Conservation (phyloP, 2,329 filamentous ascomycete genomes). For the Hypomyces perniciosus region DNA sequence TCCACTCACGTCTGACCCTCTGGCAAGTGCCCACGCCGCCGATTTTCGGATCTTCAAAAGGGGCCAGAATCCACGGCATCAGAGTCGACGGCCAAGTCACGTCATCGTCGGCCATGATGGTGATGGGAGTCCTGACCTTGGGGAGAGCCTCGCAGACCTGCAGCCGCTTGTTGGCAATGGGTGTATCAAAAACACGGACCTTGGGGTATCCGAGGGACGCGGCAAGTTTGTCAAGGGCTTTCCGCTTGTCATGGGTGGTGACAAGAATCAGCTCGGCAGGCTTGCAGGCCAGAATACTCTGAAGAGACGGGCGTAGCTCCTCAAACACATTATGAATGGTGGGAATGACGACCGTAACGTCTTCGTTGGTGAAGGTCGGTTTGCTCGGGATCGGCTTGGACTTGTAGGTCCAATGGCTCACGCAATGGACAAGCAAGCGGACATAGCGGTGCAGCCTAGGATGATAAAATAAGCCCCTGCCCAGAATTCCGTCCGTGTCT, state of each 20-base stretch:
- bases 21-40: conserved; percentile 93
- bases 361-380: conserved; percentile 69
- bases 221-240: conserved; percentile 61
- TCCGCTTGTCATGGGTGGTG: conserved; percentile 74
- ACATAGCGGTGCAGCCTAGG: conserved; percentile 79
- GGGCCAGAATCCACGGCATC: conserved; percentile 85
- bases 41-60: conserved; percentile 77
- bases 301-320: conserved; percentile 73
- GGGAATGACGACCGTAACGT: conserved; percentile 92
- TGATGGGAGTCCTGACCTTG: conserved; percentile 75
- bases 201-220: conserved; percentile 53
- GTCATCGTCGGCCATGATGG: conserved; percentile 91
- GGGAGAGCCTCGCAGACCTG: conserved; percentile 91
- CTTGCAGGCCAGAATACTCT: conserved; percentile 66
- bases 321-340: conserved; percentile 84
- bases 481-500: conserved; percentile 13
- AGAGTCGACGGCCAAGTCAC: conserved; percentile 86
- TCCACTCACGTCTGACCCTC: conserved; percentile 65
- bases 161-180: conserved; percentile 89
- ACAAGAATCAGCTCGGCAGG: conserved; percentile 75
- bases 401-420: conserved; percentile 81
- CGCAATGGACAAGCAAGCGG: conserved; percentile 75
- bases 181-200: conserved; percentile 68
- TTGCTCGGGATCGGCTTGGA: conserved; percentile 77
- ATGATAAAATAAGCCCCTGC: not conserved